A percentile compares a stretch with the other conserved stretches of the same genome.
Conservation (phyloP, 1,284 basidiomycete species). For the Ganoderma lingzhi region DNA sequence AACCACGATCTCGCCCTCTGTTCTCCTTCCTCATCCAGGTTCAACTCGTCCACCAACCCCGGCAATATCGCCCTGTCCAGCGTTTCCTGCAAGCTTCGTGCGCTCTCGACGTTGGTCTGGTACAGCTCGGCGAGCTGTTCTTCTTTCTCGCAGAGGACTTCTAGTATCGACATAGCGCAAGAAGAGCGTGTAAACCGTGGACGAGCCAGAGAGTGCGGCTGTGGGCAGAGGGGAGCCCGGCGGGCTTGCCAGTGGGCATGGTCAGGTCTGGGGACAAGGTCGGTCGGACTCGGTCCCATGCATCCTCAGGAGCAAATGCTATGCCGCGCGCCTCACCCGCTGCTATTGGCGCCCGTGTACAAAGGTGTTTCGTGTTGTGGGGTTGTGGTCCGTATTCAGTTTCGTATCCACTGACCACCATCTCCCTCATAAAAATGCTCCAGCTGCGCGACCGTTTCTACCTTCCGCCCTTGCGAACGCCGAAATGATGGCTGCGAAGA, state of each 20-base stretch:
- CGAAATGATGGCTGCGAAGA: neutral
- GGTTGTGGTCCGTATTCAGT: neutral
- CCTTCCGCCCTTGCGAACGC: neutral
- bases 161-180: slow-evolving; percentile 31
- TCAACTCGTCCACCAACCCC: slow-evolving; percentile 63
- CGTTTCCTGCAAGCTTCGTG: slow-evolving; percentile 56
- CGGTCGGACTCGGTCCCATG: neutral
- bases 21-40: slow-evolving; percentile 52
- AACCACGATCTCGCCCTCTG: slow-evolving; percentile 68
- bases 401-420: neutral
- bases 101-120: slow-evolving; percentile 52
- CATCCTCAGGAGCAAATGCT: neutral
- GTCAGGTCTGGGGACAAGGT: neutral
- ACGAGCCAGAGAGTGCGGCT: neutral
- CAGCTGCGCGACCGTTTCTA: neutral
- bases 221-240: slow-evolving; percentile 1
- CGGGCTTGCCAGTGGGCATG: neutral
- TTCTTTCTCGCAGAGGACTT: slow-evolving; percentile 33
- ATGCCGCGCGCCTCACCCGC: neutral
- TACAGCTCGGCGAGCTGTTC: slow-evolving; percentile 45
- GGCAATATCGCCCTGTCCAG: slow-evolving; percentile 65
- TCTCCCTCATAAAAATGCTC: neutral
- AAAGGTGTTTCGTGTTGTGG: neutral
- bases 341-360: neutral
- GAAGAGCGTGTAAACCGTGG: neutral